A percentile compares a stretch with the other conserved stretches of the same genome.
phyloP scores from a whole-genome alignment of 164 flowering plant species.

The Protea cynaroides region DNA sequence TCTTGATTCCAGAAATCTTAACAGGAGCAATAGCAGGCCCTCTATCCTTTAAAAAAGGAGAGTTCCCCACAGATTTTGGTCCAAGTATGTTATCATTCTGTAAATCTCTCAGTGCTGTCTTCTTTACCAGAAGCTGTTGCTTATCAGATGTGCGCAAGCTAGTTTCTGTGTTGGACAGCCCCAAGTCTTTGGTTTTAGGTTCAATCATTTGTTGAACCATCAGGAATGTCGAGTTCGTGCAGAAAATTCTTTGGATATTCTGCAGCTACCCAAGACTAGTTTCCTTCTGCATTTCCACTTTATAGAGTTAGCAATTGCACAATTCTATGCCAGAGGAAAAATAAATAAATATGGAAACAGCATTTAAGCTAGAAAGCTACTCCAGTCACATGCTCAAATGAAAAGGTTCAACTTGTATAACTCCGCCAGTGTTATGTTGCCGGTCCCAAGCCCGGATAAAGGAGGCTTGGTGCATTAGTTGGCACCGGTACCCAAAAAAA shows the following conservation, averaged over 20 bases:
- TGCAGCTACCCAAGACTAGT: not conserved
- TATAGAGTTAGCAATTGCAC: too few species aligned
- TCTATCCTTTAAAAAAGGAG: conserved; percentile 33
- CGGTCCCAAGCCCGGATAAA: too few species aligned
- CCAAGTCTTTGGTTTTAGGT: conserved; percentile 35
- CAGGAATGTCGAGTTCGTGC: not conserved
- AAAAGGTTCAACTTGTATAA: too few species aligned
- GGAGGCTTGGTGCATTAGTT: too few species aligned
- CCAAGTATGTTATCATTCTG: conserved; percentile 38
- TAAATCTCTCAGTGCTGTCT: conserved; percentile 49
- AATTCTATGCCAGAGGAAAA: too few species aligned
- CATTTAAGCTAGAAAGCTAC: too few species aligned
- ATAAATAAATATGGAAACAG: too few species aligned
- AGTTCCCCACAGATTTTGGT: conserved; percentile 24
- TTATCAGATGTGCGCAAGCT: conserved; percentile 28
- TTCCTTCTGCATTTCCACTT: too few species aligned
- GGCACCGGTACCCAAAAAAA: too few species aligned
- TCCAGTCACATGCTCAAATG: too few species aligned
- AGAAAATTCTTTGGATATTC: conserved; percentile 4
- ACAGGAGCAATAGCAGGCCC: conserved; percentile 19
- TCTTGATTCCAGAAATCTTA: conserved; percentile 49
- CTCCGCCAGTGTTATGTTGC: too few species aligned
- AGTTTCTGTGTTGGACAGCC: conserved; percentile 28
- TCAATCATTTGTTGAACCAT: conserved; percentile 30
- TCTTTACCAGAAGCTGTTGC: conserved; percentile 37